These are phyloP conservation scores for Raffaelea ambrosiae DNA, from an alignment of 2,329 filamentous ascomycete genomes.

Conservation along the genomic window DNA sequence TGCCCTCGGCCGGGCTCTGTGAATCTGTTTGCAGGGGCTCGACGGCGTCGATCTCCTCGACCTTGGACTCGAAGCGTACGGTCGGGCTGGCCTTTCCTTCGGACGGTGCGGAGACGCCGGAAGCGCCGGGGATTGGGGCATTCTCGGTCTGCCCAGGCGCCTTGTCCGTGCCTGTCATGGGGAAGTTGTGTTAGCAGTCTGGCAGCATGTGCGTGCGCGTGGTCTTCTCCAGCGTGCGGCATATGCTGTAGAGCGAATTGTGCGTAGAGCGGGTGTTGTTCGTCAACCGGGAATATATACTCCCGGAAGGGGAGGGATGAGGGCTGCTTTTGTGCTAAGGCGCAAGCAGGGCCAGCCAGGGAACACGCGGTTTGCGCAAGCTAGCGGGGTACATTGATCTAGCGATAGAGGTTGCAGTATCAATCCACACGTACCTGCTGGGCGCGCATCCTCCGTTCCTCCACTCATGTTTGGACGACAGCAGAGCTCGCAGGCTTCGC, in stretches of 20 bases:
- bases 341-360: background rate
- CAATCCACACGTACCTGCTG: background rate
- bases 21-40: constrained; percentile 14
- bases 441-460: background rate
- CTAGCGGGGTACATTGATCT: too few relatives aligned
- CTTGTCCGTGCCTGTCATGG: background rate
- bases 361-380: background rate
- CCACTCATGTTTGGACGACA: background rate
- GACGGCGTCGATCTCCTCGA: constrained; percentile 57
- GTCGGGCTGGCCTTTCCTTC: constrained; percentile 25
- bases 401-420: too few relatives aligned
- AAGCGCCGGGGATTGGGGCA: constrained; percentile 6
- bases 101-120: constrained; percentile 16
- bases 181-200: background rate
- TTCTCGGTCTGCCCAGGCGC: background rate
- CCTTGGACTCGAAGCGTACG: constrained; percentile 64
- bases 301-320: too few relatives aligned
- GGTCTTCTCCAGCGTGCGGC: too few relatives aligned
- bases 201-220: too few relatives aligned
- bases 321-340: too few relatives aligned
- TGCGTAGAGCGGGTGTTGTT: too few relatives aligned
- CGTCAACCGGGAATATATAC: too few relatives aligned
- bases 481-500: too few relatives aligned
- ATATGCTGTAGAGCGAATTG: too few relatives aligned
- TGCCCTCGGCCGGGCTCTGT: constrained; percentile 16